phyloP scores from a whole-genome alignment of 208 protist species.

The Herpetomonas samuelpessoai region DNA sequence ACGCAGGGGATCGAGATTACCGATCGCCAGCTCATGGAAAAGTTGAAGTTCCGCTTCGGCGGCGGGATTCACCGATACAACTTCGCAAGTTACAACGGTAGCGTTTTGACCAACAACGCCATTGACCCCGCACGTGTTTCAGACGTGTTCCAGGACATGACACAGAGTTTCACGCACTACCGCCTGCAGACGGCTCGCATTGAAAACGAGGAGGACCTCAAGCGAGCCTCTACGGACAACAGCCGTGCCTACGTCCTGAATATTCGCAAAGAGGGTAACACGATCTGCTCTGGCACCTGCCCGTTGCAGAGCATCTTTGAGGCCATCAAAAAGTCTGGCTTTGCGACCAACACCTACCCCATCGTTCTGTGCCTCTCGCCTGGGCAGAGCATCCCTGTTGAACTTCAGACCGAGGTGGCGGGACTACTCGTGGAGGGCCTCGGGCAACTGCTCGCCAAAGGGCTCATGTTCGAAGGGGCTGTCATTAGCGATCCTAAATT shows the following conservation, averaged over 20 bases:
- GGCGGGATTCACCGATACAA: constrained; percentile 84
- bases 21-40: constrained; percentile 74
- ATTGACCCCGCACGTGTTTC: constrained; percentile 72
- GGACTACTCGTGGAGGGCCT: constrained; percentile 49
- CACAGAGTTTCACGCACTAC: constrained; percentile 84
- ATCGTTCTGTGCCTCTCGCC: constrained; percentile 80
- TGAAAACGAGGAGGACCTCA: constrained; percentile 63
- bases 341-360: constrained; percentile 71
- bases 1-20: constrained; percentile 66
- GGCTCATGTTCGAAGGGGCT: constrained; percentile 87
- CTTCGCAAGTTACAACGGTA: constrained; percentile 76
- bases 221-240: constrained; percentile 33
- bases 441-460: constrained; percentile 62
- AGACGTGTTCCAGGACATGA: constrained; percentile 90
- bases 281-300: constrained; percentile 60
- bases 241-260: constrained; percentile 54
- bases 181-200: constrained; percentile 57
- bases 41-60: constrained; percentile 87
- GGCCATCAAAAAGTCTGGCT: constrained; percentile 67
- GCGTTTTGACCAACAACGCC: constrained; percentile 80
- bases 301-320: constrained; percentile 57
- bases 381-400: constrained; percentile 24
- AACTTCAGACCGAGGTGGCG: constrained; percentile 62
- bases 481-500: constrained; percentile 89
- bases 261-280: constrained; percentile 35